These are phyloP conservation scores for Fistulinella staudtii DNA, from an alignment of 1,284 basidiomycete genomes.

Conservation along the genomic window DNA sequence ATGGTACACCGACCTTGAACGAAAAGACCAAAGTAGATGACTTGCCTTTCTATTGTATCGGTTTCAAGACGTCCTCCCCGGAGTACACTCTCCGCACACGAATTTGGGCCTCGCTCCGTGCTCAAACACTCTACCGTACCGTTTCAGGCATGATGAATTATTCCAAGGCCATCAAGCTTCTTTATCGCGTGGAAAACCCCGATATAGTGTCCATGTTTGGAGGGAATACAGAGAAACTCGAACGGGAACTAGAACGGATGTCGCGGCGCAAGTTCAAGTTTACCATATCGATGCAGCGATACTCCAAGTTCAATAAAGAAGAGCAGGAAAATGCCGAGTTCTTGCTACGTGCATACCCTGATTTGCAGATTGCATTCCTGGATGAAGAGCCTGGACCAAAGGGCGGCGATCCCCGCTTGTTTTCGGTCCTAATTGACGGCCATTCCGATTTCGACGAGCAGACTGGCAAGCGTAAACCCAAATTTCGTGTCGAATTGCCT, in stretches of 20 bases:
- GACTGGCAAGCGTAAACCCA: constrained; percentile 89
- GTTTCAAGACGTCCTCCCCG: constrained; percentile 98
- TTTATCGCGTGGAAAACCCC: constrained; percentile 99
- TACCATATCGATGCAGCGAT: constrained; percentile 98
- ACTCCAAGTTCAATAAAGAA: constrained; percentile 99
- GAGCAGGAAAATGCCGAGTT: constrained; percentile 99
- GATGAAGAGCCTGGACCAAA: constrained; percentile 92
- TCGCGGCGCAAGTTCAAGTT: constrained; percentile 99
- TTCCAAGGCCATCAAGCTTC: constrained; percentile 97
- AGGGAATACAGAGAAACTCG: constrained; percentile 95
- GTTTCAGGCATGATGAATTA: constrained; percentile 99
- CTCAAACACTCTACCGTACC: constrained; percentile 97
- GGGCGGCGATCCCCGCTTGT: constrained; percentile 87
- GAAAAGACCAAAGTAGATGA: constrained; percentile 92
- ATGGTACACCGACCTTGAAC: constrained; percentile 53
- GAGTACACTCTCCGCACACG: constrained; percentile 98
- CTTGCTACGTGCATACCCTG: constrained; percentile 95
- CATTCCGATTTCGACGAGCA: constrained; percentile 93
- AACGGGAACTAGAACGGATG: constrained; percentile 97
- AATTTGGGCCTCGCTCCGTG: constrained; percentile 98
- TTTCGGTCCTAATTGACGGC: constrained; percentile 94
- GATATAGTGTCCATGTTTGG: constrained; percentile 96
- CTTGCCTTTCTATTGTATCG: constrained; percentile 98
- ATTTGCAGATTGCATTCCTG: constrained; percentile 97
- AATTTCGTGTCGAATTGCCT: constrained; percentile 97